Conservation (phyloP, 2,329 filamentous ascomycete species). For the Periconia sp. region DNA sequence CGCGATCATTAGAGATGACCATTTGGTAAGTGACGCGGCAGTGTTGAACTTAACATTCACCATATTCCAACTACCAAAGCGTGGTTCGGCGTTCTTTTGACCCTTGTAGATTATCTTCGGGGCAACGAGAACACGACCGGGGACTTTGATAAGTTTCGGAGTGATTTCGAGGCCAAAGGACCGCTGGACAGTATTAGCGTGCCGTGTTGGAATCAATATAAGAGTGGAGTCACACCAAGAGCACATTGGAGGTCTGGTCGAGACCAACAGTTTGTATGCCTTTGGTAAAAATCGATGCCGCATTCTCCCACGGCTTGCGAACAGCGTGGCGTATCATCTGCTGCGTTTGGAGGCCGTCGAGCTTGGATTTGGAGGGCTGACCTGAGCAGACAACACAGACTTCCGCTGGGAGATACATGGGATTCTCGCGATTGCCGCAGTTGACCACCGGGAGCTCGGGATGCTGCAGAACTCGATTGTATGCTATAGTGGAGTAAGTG, state of each 20-base stretch:
- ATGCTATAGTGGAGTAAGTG: too few species aligned
- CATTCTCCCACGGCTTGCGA: constrained; percentile 27
- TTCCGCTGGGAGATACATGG: not conserved
- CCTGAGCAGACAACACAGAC: constrained; percentile 10
- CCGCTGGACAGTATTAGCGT: too few species aligned
- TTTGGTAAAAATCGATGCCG: constrained; percentile 43
- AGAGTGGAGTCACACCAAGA: too few species aligned
- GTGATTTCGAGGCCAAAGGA: too few species aligned
- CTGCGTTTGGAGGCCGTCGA: constrained; percentile 23
- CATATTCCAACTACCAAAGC: constrained; percentile 60
- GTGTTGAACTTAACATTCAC: constrained; percentile 20
- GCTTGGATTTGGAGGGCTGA: constrained; percentile 23
- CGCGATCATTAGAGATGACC: constrained; percentile 17
- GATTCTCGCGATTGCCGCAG: not conserved
- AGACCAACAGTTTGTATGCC: not conserved
- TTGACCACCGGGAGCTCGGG: not conserved
- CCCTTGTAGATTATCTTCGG: constrained; percentile 63
- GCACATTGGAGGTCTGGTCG: too few species aligned
- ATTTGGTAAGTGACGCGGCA: constrained; percentile 9
- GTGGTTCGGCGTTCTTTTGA: constrained; percentile 32
- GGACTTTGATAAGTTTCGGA: too few species aligned
- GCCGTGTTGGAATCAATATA: too few species aligned
- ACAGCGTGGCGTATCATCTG: constrained; percentile 30
- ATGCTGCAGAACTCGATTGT: too few species aligned
- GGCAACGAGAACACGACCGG: too few species aligned